Evolutionary conservation across 2,329 filamentous ascomycete genomes (phyloP).

Genomic region (Phialophora verrucosa): DNA sequence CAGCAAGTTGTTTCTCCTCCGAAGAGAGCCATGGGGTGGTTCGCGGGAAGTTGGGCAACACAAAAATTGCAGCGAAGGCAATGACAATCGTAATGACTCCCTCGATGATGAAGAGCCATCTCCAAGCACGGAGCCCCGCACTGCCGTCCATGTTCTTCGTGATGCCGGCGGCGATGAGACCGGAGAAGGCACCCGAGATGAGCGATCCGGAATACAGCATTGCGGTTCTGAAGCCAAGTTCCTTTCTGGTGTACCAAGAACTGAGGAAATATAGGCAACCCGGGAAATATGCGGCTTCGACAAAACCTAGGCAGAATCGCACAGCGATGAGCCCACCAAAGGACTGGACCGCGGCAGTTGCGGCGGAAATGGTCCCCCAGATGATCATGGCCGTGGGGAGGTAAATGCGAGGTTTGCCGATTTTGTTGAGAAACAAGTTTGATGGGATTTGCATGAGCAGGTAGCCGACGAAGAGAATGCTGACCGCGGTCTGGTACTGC

Average conservation of each 20-base stretch:
- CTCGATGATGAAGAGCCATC: constrained; percentile 66
- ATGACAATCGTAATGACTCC: constrained; percentile 55
- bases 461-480: constrained; percentile 63
- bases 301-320: constrained; percentile 50
- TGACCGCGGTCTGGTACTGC: constrained; percentile 45
- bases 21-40: constrained; percentile 65
- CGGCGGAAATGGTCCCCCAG: constrained; percentile 46
- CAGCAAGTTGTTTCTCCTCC: constrained; percentile 63
- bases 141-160: constrained; percentile 64
- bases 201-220: constrained; percentile 60
- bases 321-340: constrained; percentile 50
- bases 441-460: constrained; percentile 61
- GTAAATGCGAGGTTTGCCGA: constrained; percentile 54
- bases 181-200: constrained; percentile 74
- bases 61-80: constrained; percentile 48
- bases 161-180: constrained; percentile 68
- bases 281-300: constrained; percentile 60
- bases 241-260: constrained; percentile 48
- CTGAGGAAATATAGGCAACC: constrained; percentile 58
- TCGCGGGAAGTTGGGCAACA: constrained; percentile 71
- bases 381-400: constrained; percentile 48
- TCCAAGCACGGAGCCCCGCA: constrained; percentile 61
- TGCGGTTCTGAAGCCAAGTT: constrained; percentile 52
- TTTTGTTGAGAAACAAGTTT: constrained; percentile 44
- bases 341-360: constrained; percentile 47